Base-by-base conservation (phyloP, 1,284 basidiomycete genomes). In the Rhodotorula sp. region DNA sequence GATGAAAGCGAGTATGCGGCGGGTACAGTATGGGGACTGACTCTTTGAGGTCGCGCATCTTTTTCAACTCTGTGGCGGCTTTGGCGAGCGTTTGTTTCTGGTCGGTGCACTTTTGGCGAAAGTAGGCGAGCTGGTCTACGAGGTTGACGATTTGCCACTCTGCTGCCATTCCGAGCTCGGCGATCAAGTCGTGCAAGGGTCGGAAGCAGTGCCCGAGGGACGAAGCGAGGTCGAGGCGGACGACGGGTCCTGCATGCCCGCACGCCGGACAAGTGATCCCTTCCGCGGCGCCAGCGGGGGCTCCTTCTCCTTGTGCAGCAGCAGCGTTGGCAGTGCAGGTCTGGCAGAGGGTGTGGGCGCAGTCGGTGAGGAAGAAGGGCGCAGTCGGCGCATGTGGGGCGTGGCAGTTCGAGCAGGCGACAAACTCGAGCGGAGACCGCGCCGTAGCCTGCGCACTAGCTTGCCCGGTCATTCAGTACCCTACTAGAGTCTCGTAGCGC, bases 301-400 rank as follows among this genome's bases (percentile, higher is more conserved):
- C 6, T 55, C 17, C 45, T 14, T 6, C 8, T 20, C 18, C 15
- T 12, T 45, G n/a, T 46, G 64, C 10, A 22, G 26, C 30, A 15
- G 55, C 55, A 0, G 53, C 7, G 20, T 29, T 4, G 44, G 42
- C 49, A 18, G 61, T 29, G 46, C 73, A 74, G 18, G 42, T 1
- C 5, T 37, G n/a, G 61, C 70, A 74, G 48, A 74, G 22, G 1
- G 61, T 54, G 68, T 74, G 73, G 1, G 59, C 61, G 59, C 73
- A 74, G 1, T 64, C 29, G 1, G 73, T 62, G 56, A 74, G 48
- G 30, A 17, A 26, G 29, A 45, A 44, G 18, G 26, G 46, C 18
- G 29, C 20, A 18, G 26, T 8, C 20, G 20, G n/a, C 30, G 60
- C 51, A 45, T 48, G 51, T 14, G 33, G 48, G 33, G 24, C 8